Evolutionary conservation across 768 basidiomycete genomes (phyloP), one percentile per base, ranked within the genome.

Genomic region (Mycena latifolia): DNA sequence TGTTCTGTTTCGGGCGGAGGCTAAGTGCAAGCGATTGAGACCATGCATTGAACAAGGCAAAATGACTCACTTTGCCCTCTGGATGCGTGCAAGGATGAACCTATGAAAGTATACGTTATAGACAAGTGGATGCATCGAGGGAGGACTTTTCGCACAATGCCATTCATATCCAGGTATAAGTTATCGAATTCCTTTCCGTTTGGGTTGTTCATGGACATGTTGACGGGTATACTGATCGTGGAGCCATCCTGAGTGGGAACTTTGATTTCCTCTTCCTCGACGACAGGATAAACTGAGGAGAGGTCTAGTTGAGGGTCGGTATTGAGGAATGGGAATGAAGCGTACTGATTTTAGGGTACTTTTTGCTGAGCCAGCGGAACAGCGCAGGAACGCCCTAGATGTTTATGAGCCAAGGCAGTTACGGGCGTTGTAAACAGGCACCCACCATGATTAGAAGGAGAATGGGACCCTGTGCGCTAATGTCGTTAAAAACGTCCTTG

Each of bases 71-170:
- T 85, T 93, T 96, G 74, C 96, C 97, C 79, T 99, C 98, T 0
- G 98, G 98, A 76, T 99, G 98, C 0, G 98, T 99, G 87, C 98
- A 99, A 0, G 98, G 98, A 79, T 99, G 98, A 14, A 99, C 93
- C 93, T 95, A 64, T 20, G 35, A 27, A 43, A 35, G 33, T 0
- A 18, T 33, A 27, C 20, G 14, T 22, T 20, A 11, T n/a, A 46
- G 20, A 50, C 17, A 39, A n/a, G 6, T 8, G 12, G 28, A 18
- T 22, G 25, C 25, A 24, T 53, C 5, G 25, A 39, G 27, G 35
- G 24, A 5, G n/a, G n/a, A n/a, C 5, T 9, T 39, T 51, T 24
- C 91, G 69, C 70, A 95, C 98, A 77, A 99, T 99, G 70, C 95
- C 98, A 77, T 99, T 99, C 98, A 99, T 99, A 76, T 99, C 97